Percentiles rank a stretch among this genome's conserved stretches.
phyloP scores from a whole-genome alignment of 805 yeast species.

The Metschnikowia proteae region DNA sequence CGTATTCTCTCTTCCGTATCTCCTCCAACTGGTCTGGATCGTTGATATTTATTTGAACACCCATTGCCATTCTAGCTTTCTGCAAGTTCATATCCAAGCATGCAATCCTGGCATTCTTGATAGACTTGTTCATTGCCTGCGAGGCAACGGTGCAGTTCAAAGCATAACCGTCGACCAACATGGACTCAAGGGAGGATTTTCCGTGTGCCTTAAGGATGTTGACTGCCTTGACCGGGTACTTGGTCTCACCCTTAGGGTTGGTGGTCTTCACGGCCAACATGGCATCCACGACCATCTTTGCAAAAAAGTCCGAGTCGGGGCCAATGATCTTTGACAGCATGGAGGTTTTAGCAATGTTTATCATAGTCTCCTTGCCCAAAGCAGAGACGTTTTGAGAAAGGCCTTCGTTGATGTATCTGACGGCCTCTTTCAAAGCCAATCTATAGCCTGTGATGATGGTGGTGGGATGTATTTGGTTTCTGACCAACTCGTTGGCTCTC shows the following conservation, averaged over 20 bases:
- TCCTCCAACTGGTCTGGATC: conserved; percentile 97
- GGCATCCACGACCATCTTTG: conserved; percentile 90
- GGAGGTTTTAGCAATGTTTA: conserved; percentile 92
- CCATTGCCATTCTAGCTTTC: conserved; percentile 96
- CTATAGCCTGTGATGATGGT: conserved; percentile 96
- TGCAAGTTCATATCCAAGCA: conserved; percentile 89
- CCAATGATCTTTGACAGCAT: conserved; percentile 98
- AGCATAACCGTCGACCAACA: conserved; percentile 90
- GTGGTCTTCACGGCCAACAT: conserved; percentile 91
- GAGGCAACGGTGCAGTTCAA: conserved; percentile 95
- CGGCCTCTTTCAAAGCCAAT: conserved; percentile 87
- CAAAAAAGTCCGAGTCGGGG: conserved; percentile 84
- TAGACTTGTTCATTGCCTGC: conserved; percentile 85
- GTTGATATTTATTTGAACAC: conserved; percentile 93
- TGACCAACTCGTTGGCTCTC: conserved; percentile 90
- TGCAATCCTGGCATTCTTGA: conserved; percentile 75
- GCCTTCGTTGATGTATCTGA: conserved; percentile 79
- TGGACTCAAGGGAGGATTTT: conserved; percentile 81
- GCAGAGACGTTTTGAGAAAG: conserved; percentile 75
- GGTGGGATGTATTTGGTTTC: conserved; percentile 94
- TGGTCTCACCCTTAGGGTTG: conserved; percentile 80
- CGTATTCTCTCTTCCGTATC: conserved; percentile 84
- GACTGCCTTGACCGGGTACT: conserved; percentile 96
- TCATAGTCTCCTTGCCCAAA: conserved; percentile 77
- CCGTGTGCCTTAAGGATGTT: conserved; percentile 96